phyloP scores from a whole-genome alignment of 164 flowering plant species.

The Macadamia tetraphylla region DNA sequence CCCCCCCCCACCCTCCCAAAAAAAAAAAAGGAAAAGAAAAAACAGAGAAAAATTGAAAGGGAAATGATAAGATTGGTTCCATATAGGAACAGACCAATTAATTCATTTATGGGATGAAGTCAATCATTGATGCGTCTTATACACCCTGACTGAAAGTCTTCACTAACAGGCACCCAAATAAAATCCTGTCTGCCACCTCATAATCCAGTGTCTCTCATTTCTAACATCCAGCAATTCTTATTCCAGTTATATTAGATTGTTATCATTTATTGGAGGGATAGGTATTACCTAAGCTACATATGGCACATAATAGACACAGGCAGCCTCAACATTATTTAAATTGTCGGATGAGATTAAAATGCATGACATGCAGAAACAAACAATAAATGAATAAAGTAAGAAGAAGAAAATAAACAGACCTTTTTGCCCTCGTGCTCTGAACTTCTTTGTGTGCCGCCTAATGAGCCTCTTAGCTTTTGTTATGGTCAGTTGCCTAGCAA shows the following conservation, averaged over 20 bases:
- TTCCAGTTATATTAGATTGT: not conserved
- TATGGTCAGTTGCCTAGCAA: conserved; percentile 87
- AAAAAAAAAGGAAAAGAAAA: too few relatives aligned
- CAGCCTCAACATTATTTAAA: not conserved
- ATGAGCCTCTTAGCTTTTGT: conserved; percentile 87
- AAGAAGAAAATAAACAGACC: conserved; percentile 35
- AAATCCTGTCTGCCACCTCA: too few relatives aligned
- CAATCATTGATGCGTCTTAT: too few relatives aligned
- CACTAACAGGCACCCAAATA: too few relatives aligned
- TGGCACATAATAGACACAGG: not conserved
- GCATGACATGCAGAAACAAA: not conserved
- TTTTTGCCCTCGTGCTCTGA: conserved; percentile 77
- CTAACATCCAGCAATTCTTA: not conserved
- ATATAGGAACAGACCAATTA: too few relatives aligned
- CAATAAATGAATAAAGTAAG: not conserved
- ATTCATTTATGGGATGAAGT: too few relatives aligned
- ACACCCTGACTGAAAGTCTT: too few relatives aligned
- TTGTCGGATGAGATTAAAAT: not conserved
- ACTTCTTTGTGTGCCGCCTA: conserved; percentile 90
- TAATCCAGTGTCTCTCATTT: not conserved
- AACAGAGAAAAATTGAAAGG: too few relatives aligned
- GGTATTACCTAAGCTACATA: not conserved
- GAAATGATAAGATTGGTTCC: too few relatives aligned
- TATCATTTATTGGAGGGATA: not conserved
- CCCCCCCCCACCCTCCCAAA: too few relatives aligned